Base-by-base conservation (phyloP, 208 protist species). In the Leishmania tropica region DNA sequence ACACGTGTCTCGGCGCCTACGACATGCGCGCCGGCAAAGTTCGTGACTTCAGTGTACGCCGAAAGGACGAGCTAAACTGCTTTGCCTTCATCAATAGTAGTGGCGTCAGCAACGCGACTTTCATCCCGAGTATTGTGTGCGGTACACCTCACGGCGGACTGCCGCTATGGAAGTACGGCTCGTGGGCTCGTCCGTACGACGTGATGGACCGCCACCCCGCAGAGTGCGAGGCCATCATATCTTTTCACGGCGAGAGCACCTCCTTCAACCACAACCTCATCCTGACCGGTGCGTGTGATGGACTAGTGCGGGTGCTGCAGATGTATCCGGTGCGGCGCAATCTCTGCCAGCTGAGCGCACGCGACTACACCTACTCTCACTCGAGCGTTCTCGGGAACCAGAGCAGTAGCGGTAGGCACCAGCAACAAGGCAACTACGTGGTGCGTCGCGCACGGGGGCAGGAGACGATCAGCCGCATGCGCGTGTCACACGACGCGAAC, bases 121-220 rank as follows among this genome's bases (percentile, higher is more conserved):
- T 97, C 73, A 97, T 96, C 74, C 93, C 93, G 1, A 95, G 92
- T 74, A 94, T 97, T 78, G 80, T 97, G n/a, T 96, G 93, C 80
- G 95, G 95, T 56, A 97, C 95, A 19, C 90, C 93, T 3, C 84
- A 87, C 37, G 95, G 95, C 21, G 80, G 88, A 1, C 88, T 97
- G 70, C 95, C 95, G 4, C 77, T 97, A 19, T 97, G 95, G 95
- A 96, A 96, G 84, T 97, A 95, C 87, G 95, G 95, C 79, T 97
- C 95, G 28, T 97, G 95, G 93, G 68, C 87, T 40, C 90, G 95
- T 0, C 95, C 95, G 64, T 97, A 96, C 81, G 93, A 97, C 79
- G 68, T 92, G 40, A 80, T 96, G 65, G 92, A 96, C 58, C 83
- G 84, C 31, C 95, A 97, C 81, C 95, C 95, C 24, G 81, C 87